These are phyloP conservation scores for Aureobasidium musti DNA, from an alignment of 2,329 filamentous ascomycete genomes.

Conservation along the genomic window DNA sequence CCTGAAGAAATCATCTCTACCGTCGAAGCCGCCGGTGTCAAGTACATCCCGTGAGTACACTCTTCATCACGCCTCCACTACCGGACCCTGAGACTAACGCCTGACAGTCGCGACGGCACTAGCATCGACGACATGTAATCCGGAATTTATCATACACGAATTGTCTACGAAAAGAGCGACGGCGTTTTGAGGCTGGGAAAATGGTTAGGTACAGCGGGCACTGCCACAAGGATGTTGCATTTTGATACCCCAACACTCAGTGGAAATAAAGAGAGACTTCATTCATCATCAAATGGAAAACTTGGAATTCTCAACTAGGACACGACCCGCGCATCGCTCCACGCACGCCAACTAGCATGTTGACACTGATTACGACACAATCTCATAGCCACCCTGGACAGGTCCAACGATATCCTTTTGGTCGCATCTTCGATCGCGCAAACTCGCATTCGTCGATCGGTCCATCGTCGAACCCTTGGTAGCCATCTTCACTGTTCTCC, in stretches of 20 bases:
- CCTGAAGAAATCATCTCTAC: conserved; percentile 59
- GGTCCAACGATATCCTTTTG: conserved; percentile 23
- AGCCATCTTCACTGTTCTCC: conserved; percentile 2
- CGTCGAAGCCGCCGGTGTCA: conserved; percentile 61
- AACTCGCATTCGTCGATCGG: not conserved
- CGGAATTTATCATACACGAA: conserved; percentile 7
- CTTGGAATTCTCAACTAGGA: not conserved
- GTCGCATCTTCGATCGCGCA: conserved; percentile 3
- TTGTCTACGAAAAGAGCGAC: conserved; percentile 21
- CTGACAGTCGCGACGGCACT: conserved; percentile 28
- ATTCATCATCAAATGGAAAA: conserved; percentile 11
- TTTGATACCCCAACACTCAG: conserved; percentile 16
- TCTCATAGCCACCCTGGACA: conserved; percentile 11
- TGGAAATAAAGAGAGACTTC: conserved; percentile 1
- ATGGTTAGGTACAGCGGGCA: conserved; percentile 6
- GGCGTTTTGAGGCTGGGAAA: conserved; percentile 23
- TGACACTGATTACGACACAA: not conserved
- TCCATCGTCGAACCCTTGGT: conserved; percentile 15
- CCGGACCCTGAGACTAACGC: not conserved
- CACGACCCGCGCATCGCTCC: not conserved
- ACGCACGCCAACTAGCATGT: not conserved
- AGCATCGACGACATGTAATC: conserved; percentile 22
- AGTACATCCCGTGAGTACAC: conserved; percentile 58
- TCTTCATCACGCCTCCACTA: not conserved
- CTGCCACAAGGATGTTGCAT: conserved; percentile 7